Evolutionary conservation across 768 basidiomycete genomes (phyloP).

Genomic region (Hortiboletus flavorubellus): DNA sequence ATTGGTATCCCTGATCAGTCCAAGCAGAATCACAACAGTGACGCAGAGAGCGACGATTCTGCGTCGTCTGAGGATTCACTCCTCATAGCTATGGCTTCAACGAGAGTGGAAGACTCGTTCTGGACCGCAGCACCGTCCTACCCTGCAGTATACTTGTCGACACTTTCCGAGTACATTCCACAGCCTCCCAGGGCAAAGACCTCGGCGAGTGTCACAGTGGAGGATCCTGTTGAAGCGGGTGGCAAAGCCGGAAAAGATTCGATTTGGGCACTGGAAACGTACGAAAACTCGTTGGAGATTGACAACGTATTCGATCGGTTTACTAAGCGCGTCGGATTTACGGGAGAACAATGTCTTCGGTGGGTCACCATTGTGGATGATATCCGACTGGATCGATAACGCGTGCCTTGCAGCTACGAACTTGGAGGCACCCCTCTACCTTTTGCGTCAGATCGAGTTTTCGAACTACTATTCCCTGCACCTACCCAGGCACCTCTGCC

Average conservation of each 20-base stretch:
- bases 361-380: slow-evolving; percentile 29
- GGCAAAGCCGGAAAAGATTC: slow-evolving; percentile 45
- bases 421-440: slow-evolving; percentile 81
- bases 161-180: slow-evolving; percentile 67
- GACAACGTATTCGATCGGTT: slow-evolving; percentile 90
- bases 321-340: slow-evolving; percentile 61
- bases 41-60: slow-evolving; percentile 36
- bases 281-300: slow-evolving; percentile 74
- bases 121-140: slow-evolving; percentile 69
- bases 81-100: slow-evolving; percentile 54
- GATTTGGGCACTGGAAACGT: slow-evolving; percentile 67
- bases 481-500: slow-evolving; percentile 44
- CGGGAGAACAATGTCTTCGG: slow-evolving; percentile 87
- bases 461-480: slow-evolving; percentile 68
- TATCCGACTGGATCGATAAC: not conserved
- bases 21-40: slow-evolving; percentile 23
- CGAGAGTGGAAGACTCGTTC: slow-evolving; percentile 54
- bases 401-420: slow-evolving; percentile 62
- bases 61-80: slow-evolving; percentile 47
- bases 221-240: slow-evolving; percentile 41
- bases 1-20: slow-evolving; percentile 16
- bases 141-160: slow-evolving; percentile 70
- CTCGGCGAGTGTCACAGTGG: slow-evolving; percentile 36
- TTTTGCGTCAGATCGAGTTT: slow-evolving; percentile 75
- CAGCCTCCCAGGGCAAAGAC: slow-evolving; percentile 49